Evolutionary conservation across 306 rosid genomes (phyloP).

Genomic region (Prunus fruticosa): DNA sequence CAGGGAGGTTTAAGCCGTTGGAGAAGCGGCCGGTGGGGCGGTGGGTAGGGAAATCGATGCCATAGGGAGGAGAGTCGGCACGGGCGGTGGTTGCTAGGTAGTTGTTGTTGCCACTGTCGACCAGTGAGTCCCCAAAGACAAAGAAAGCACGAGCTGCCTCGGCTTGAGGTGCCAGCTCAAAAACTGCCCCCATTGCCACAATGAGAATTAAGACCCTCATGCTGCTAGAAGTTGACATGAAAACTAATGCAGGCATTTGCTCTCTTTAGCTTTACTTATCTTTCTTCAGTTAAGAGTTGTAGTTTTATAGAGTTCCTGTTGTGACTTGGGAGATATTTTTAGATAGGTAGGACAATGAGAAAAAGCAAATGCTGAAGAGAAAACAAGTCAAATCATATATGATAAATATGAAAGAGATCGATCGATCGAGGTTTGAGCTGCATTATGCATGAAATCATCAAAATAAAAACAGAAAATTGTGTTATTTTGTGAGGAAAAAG

Average conservation of each 20-base stretch:
- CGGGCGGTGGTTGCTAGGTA: slow-evolving; percentile 49
- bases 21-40: slow-evolving; percentile 69
- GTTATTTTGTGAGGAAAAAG: background rate
- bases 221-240: background rate
- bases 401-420: background rate
- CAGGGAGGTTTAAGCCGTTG: slow-evolving; percentile 62
- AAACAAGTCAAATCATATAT: background rate
- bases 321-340: background rate
- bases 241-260: background rate
- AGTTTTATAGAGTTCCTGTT: background rate
- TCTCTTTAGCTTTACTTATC: background rate
- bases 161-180: slow-evolving; percentile 1
- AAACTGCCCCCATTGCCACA: background rate
- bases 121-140: slow-evolving; percentile 59
- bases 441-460: no score
- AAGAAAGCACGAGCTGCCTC: slow-evolving; percentile 41
- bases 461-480: no score
- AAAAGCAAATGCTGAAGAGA: background rate
- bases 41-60: slow-evolving; percentile 51
- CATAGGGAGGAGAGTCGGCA: slow-evolving; percentile 55
- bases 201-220: background rate
- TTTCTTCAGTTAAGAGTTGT: background rate
- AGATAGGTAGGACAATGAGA: background rate
- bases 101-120: slow-evolving; percentile 58
- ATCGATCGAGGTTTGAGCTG: no score